These are phyloP conservation scores for Luffa aegyptiaca DNA, from an alignment of 306 rosid genomes.

Conservation along the genomic window DNA sequence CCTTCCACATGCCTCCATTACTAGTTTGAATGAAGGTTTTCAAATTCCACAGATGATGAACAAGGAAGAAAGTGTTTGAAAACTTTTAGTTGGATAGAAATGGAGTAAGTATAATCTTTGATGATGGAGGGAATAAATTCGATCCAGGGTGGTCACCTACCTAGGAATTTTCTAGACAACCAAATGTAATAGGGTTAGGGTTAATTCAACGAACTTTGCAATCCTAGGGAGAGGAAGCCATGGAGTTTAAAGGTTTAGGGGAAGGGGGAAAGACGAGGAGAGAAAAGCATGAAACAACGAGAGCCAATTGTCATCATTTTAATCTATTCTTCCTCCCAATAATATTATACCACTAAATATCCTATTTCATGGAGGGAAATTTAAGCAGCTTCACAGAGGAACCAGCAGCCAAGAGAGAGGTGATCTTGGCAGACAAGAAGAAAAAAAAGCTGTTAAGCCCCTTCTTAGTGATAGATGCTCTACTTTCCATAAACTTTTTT, in stretches of 20 bases:
- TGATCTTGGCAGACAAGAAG: neutral
- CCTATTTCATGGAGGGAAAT: neutral
- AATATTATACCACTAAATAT: neutral
- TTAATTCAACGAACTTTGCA: neutral
- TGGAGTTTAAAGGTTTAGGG: no score
- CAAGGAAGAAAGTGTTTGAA: no score
- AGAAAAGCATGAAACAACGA: neutral
- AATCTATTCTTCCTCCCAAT: neutral
- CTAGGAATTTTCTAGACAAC: no score
- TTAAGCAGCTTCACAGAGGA: neutral
- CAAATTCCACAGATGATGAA: no score
- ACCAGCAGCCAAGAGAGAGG: neutral
- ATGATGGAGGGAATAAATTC: no score
- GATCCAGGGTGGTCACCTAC: no score
- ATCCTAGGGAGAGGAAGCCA: neutral
- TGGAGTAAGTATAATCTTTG: neutral
- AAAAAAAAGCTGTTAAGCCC: neutral
- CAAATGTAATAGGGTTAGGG: no score
- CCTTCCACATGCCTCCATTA: no score
- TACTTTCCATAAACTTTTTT: neutral
- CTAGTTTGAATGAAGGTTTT: no score
- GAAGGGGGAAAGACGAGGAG: neutral
- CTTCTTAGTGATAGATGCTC: neutral
- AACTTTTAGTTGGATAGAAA: neutral
- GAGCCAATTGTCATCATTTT: neutral